phyloP scores from a whole-genome alignment of 768 basidiomycete species.

The Leccinum disarticulatum region DNA sequence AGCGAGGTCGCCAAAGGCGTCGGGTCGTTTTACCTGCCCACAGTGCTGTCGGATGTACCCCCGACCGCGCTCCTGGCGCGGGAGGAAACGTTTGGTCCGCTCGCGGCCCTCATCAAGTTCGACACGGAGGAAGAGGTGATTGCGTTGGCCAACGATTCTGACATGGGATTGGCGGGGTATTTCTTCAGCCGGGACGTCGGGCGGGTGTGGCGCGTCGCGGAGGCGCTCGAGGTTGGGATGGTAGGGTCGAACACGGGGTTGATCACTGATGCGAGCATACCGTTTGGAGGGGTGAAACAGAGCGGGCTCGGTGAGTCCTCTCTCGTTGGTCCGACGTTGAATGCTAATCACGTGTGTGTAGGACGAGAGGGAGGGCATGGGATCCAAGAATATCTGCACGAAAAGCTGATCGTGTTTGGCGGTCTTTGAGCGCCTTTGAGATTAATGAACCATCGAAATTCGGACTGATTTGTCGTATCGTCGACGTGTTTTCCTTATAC shows the following conservation, averaged over 20 bases:
- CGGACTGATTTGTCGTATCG: neutral
- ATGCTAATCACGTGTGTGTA: slow-evolving; percentile 5
- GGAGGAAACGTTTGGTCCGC: slow-evolving; percentile 96
- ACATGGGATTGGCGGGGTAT: slow-evolving; percentile 90
- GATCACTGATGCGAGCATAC: slow-evolving; percentile 76
- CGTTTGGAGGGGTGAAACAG: slow-evolving; percentile 91
- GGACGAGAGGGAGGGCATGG: slow-evolving; percentile 90
- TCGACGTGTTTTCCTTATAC: neutral
- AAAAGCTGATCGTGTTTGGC: slow-evolving; percentile 80
- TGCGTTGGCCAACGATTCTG: slow-evolving; percentile 75
- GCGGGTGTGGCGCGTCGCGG: slow-evolving; percentile 91
- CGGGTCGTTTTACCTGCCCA: slow-evolving; percentile 79
- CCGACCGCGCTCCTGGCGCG: slow-evolving; percentile 56
- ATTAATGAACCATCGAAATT: neutral
- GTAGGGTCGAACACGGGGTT: slow-evolving; percentile 82
- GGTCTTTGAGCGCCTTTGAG: slow-evolving; percentile 43
- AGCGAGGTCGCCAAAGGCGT: slow-evolving; percentile 37
- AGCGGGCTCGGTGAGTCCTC: slow-evolving; percentile 60
- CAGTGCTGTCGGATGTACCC: slow-evolving; percentile 85
- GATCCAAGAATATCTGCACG: slow-evolving; percentile 85
- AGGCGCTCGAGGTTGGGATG: slow-evolving; percentile 92
- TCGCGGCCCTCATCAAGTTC: slow-evolving; percentile 86
- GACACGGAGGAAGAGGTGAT: slow-evolving; percentile 94
- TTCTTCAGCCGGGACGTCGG: slow-evolving; percentile 89
- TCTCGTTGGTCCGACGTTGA: neutral